Base-by-base conservation (phyloP, 257 asterid genomes). In the Rehmannia glutinosa region DNA sequence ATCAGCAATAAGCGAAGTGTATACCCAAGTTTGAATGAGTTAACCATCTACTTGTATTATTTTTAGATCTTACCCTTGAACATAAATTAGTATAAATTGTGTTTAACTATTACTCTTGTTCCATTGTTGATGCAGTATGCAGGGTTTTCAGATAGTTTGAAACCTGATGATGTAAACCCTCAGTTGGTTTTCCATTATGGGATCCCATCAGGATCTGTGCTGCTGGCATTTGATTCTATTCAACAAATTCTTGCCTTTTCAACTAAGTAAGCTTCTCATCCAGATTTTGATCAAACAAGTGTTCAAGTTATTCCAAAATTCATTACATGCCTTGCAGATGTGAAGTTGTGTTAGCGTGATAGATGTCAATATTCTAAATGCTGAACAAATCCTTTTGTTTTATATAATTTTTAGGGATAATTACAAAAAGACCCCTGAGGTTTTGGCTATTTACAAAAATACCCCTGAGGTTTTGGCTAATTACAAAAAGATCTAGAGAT, bases 161-260 rank as follows among this genome's bases (percentile, higher is more conserved):
- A 81, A 68, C 75, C 95, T 15, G 95, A 86, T 33, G 94, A 83
- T 33, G 72, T 90, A 9, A 73, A 77, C 58, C 92, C 96, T 46
- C 87, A 74, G 50, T 59, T 85, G 73, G 83, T 83, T 73, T 93
- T 88, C 73, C 99, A 93, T 72, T 86, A 84, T 65, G 99, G 99
- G 68, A 74, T 88, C 67, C 96, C 97, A 47, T 70, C 90, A 46
- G 96, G 95, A 68, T 73, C 99, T 33, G 42, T 27, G 62, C 66
- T 78, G 30, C 59, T 84, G 43, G 91, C 96, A 2, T 76, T 74
- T 39, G 83, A 85, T 73, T 69, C 95, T 42, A 59, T 81, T 73
- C 96, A 90, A 63, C 90, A 77, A 72, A 85, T 78, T 80, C 81
- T 93, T 45, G 99, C 97, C 47, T 70, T 93, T 56, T 80, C 99